Evolutionary conservation across 2,329 filamentous ascomycete species (phyloP).

Genomic region (Pseudophaeomoniella oleicola): DNA sequence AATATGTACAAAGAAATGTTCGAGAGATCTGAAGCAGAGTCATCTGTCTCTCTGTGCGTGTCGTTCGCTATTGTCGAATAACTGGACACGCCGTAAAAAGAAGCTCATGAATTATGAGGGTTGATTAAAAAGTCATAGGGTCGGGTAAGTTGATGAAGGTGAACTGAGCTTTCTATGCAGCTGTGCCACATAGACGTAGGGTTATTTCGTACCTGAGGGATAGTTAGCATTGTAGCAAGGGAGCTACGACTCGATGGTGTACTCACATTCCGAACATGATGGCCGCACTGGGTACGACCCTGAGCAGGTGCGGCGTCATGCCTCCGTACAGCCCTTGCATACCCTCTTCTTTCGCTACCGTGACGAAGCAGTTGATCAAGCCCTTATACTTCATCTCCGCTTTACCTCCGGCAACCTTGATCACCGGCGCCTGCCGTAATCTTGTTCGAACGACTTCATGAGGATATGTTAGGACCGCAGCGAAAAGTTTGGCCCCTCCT

Average conservation of each 20-base stretch:
- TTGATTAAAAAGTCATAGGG: too few relatives aligned
- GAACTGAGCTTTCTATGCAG: too few relatives aligned
- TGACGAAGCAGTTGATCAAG: constrained; percentile 72
- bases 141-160: too few relatives aligned
- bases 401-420: constrained; percentile 48
- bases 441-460: constrained; percentile 83
- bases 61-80: too few relatives aligned
- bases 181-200: neutral
- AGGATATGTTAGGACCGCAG: constrained; percentile 74
- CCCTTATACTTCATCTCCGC: constrained; percentile 75
- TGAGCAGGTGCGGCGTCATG: constrained; percentile 77
- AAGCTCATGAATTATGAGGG: too few relatives aligned
- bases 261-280: constrained; percentile 59
- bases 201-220: neutral
- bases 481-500: constrained; percentile 72
- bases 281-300: constrained; percentile 80
- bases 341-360: constrained; percentile 80
- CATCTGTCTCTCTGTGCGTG: too few relatives aligned
- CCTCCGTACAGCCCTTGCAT: constrained; percentile 78
- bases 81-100: too few relatives aligned
- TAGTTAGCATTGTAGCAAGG: neutral
- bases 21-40: too few relatives aligned
- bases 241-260: too few relatives aligned
- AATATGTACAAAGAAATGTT: too few relatives aligned
- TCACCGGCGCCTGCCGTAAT: constrained; percentile 72